Evolutionary conservation across 495 filamentous ascomycete genomes (phyloP).

Genomic region (Aspergillus campestris): DNA sequence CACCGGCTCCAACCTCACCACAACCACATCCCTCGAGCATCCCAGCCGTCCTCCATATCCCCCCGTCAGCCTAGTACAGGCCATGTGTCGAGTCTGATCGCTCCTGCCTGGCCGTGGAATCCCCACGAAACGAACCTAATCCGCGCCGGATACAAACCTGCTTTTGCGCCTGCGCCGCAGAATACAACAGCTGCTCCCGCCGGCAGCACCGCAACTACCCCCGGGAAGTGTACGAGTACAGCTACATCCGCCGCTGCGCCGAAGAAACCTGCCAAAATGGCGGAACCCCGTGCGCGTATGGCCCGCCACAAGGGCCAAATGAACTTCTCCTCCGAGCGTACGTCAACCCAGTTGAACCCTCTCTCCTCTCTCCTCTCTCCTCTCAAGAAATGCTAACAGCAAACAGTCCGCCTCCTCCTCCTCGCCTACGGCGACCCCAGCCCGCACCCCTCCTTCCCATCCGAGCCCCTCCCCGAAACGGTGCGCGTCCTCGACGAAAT

Average conservation of each 20-base stretch:
- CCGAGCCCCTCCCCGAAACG: slow-evolving; percentile 67
- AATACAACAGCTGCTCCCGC: too few relatives aligned
- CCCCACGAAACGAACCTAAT: slow-evolving; percentile 19
- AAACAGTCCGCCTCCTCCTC: slow-evolving; percentile 66
- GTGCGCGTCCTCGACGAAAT: slow-evolving; percentile 88
- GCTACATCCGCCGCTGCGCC: too few relatives aligned
- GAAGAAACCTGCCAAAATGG: slow-evolving; percentile 20
- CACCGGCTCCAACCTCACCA: slow-evolving; percentile 1
- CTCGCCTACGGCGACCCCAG: slow-evolving; percentile 75
- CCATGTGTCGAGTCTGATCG: slow-evolving; percentile 7
- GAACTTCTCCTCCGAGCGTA: slow-evolving; percentile 80
- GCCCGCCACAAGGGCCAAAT: slow-evolving; percentile 82
- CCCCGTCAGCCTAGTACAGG: slow-evolving; percentile 3
- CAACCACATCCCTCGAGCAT: background rate
- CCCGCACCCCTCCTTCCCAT: slow-evolving; percentile 32
- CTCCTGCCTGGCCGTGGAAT: slow-evolving; percentile 12
- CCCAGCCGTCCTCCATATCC: background rate
- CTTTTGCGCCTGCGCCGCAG: slow-evolving; percentile 8
- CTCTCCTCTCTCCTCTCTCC: background rate
- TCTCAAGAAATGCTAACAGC: background rate
- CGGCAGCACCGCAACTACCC: too few relatives aligned
- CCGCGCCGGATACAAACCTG: slow-evolving; percentile 19
- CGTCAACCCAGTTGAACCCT: slow-evolving; percentile 20
- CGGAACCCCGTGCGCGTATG: slow-evolving; percentile 68
- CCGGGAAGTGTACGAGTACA: too few relatives aligned